phyloP scores from a whole-genome alignment of 306 rosid species.

The Vachellia collinsii region DNA sequence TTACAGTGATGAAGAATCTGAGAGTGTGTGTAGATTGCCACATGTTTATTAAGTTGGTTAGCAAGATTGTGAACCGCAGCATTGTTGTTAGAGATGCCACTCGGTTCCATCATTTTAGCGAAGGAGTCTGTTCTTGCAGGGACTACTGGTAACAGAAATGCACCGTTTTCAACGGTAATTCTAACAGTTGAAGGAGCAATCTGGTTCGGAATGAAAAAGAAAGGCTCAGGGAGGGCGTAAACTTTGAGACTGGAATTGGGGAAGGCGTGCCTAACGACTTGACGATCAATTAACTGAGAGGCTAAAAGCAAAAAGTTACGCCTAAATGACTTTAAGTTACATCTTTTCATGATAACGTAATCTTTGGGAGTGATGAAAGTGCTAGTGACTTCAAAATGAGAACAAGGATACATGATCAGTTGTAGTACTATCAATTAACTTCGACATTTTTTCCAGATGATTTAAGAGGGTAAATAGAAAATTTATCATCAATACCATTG shows the following conservation, averaged over 20 bases:
- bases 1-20: constrained; percentile 77
- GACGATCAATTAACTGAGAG: not conserved
- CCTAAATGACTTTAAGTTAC: not conserved
- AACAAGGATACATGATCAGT: not conserved
- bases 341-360: too few relatives aligned
- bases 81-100: constrained; percentile 85
- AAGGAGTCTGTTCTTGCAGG: constrained; percentile 85
- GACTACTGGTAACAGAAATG: constrained; percentile 71
- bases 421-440: not conserved
- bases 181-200: constrained; percentile 1
- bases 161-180: not conserved
- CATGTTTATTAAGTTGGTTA: constrained; percentile 70
- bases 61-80: constrained; percentile 73
- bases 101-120: constrained; percentile 83
- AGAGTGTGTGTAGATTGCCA: constrained; percentile 89
- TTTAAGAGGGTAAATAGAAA: not conserved
- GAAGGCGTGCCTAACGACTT: not conserved
- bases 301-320: not conserved
- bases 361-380: too few relatives aligned
- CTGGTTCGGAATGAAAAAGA: not conserved
- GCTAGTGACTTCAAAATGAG: not conserved
- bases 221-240: not conserved
- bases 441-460: not conserved
- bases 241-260: not conserved
- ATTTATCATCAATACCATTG: not conserved